Evolutionary conservation across 148 eudicot species (phyloP).

Genomic region (Silene latifolia): DNA sequence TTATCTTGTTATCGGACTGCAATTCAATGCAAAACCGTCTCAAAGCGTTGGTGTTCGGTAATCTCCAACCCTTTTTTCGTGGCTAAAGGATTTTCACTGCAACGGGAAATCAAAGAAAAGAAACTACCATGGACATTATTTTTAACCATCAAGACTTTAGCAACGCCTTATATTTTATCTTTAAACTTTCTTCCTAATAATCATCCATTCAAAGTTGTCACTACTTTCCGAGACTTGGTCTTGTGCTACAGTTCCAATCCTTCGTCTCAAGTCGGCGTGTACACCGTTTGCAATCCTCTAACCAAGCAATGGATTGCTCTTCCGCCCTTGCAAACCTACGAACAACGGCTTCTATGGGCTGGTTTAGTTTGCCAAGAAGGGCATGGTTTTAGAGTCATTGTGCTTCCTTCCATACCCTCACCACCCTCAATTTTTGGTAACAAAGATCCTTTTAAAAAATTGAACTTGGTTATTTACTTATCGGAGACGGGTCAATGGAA

Average conservation of each 20-base stretch:
- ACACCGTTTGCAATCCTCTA: background rate
- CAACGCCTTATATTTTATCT: no score
- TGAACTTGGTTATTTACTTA: no score
- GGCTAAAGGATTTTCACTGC: background rate
- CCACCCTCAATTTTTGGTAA: no score
- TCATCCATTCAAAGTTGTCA: background rate
- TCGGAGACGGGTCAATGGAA: no score
- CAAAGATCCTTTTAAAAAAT: background rate
- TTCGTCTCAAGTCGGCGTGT: background rate
- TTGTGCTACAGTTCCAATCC: background rate
- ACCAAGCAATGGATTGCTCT: constrained; percentile 6
- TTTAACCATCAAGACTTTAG: background rate
- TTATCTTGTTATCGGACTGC: background rate
- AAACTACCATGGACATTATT: background rate
- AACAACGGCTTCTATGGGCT: background rate
- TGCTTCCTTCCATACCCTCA: background rate
- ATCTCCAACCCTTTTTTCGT: background rate
- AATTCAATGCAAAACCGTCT: background rate
- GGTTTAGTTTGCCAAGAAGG: background rate
- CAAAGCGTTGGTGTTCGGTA: background rate
- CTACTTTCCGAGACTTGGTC: constrained; percentile 1
- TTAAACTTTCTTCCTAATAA: background rate
- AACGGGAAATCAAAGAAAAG: background rate
- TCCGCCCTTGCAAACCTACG: background rate
- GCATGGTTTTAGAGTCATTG: background rate